A percentile compares a stretch with the other conserved stretches of the same genome.
Evolutionary conservation across 805 yeast species (phyloP).

Genomic region (Lachancea quebecensis): DNA sequence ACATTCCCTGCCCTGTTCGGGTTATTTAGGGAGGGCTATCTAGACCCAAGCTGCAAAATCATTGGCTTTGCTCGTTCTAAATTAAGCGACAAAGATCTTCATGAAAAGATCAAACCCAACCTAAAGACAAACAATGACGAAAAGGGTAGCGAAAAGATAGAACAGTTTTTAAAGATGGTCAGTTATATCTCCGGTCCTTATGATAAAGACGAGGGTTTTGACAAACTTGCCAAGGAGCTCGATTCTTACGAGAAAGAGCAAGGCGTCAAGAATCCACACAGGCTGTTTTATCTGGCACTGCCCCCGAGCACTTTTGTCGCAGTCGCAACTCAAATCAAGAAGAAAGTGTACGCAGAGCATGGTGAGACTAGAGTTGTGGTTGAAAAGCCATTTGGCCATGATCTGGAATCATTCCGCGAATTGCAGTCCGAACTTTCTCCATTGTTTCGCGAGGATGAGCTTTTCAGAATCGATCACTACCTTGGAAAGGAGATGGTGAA

Average conservation of each 20-base stretch:
- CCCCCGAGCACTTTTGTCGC: constrained; percentile 88
- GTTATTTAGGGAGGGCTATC: constrained; percentile 64
- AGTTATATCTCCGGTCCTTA: constrained; percentile 74
- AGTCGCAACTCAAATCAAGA: constrained; percentile 70
- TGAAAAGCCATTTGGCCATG: constrained; percentile 97
- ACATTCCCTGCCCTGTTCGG: constrained; percentile 86
- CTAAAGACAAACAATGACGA: constrained; percentile 49
- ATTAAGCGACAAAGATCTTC: constrained; percentile 58
- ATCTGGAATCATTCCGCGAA: constrained; percentile 68
- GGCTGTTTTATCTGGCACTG: constrained; percentile 85
- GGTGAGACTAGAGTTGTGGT: constrained; percentile 80
- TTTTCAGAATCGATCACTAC: constrained; percentile 94
- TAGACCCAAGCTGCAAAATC: constrained; percentile 64
- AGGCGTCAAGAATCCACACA: constrained; percentile 49
- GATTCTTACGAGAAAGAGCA: constrained; percentile 49
- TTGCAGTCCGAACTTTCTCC: constrained; percentile 77
- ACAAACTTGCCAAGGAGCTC: constrained; percentile 46
- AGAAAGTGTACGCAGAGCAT: constrained; percentile 54
- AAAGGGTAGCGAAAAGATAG: constrained; percentile 37
- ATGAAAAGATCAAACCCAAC: constrained; percentile 54
- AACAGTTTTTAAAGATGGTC: constrained; percentile 59
- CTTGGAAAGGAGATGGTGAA: constrained; percentile 98
- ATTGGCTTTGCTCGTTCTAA: constrained; percentile 91
- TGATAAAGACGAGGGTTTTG: constrained; percentile 72
- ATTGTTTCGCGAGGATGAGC: constrained; percentile 81